Evolutionary conservation across 2,329 filamentous ascomycete species (phyloP), one percentile per base, ranked within the genome.

Genomic region (Fusarium domesticum): DNA sequence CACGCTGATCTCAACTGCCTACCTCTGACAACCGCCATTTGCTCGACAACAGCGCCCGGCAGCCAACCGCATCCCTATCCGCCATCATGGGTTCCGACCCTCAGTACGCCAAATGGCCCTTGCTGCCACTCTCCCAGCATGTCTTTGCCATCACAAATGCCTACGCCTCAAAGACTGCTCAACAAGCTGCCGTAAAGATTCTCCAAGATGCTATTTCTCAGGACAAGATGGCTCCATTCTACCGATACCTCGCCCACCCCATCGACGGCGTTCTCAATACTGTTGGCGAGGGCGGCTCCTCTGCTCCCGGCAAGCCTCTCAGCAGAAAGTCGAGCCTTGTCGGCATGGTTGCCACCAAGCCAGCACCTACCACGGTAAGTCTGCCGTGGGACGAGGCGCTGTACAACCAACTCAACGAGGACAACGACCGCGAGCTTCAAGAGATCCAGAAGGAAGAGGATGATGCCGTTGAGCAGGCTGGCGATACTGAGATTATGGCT

Each of bases 381-480:
- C 75, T 97, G 44, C 80, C 89, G 0, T 98, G 93, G 93, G 90
- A 98, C 63, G 91, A 97, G 72, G 77, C 79, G 18, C 73, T 96
- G 48, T 97, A 96, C 66, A 80, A 87, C 61, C 78, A 81, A 64
- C 72, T 93, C 54, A 81, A 85, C 66, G 81, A 80, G 53, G 85
- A 89, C 53, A 93, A 93, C 60, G 85, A 89, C 58, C 78, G 80
- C 61, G 87, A 92, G 73, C 73, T 92, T 37, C 85, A 87, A 54
- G 78, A 73, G 39, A 82, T 87, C 61, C 83, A 91, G 71, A 90
- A 90, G 69, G 88, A 93, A 69, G 85, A 92, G 68, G 92, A 96
- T 50, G 91, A 98, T 65, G 93, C 93, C 8, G 85, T 87, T 32
- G 93, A 98, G 77, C 91, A 95, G 70, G 92, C 92, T 48, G 93